A percentile compares a stretch with the other conserved stretches of the same genome.
Evolutionary conservation across 2,329 filamentous ascomycete genomes (phyloP).

Genomic region (Cladosporium velox): DNA sequence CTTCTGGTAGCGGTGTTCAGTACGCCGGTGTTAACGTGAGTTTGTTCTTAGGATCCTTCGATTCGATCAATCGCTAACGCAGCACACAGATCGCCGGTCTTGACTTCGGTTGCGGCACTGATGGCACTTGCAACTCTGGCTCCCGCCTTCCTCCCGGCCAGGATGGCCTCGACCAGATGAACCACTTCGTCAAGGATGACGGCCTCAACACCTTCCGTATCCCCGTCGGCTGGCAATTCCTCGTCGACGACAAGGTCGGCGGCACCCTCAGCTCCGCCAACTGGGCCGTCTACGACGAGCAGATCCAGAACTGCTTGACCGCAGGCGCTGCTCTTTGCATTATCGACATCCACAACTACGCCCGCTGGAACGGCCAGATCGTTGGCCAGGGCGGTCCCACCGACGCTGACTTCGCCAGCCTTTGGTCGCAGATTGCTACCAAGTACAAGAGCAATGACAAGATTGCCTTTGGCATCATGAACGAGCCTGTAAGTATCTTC

Average conservation of each 20-base stretch:
- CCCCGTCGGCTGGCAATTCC: slow-evolving; percentile 45
- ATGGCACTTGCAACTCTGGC: slow-evolving; percentile 42
- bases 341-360: slow-evolving; percentile 38
- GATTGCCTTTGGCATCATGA: slow-evolving; percentile 68
- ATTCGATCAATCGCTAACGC: slow-evolving; percentile 1
- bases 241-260: slow-evolving; percentile 32
- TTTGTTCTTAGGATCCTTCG: neutral
- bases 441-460: slow-evolving; percentile 59
- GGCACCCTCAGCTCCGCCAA: slow-evolving; percentile 31
- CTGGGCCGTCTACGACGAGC: slow-evolving; percentile 33
- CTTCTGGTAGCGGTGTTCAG: slow-evolving; percentile 28
- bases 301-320: slow-evolving; percentile 35
- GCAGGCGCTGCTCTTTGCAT: slow-evolving; percentile 42
- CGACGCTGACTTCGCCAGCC: slow-evolving; percentile 57
- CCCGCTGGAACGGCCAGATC: slow-evolving; percentile 61
- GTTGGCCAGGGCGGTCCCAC: slow-evolving; percentile 67
- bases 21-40: slow-evolving; percentile 36
- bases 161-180: slow-evolving; percentile 49
- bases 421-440: slow-evolving; percentile 59
- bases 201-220: slow-evolving; percentile 60
- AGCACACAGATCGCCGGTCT: slow-evolving; percentile 33
- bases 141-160: slow-evolving; percentile 37
- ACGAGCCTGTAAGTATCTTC: slow-evolving; percentile 52
- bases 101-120: slow-evolving; percentile 41
- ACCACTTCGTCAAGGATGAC: slow-evolving; percentile 58